Percentiles rank a stretch among this genome's conserved stretches.
phyloP scores from a whole-genome alignment of 331 rosid genomes.

The Cydonia oblonga region DNA sequence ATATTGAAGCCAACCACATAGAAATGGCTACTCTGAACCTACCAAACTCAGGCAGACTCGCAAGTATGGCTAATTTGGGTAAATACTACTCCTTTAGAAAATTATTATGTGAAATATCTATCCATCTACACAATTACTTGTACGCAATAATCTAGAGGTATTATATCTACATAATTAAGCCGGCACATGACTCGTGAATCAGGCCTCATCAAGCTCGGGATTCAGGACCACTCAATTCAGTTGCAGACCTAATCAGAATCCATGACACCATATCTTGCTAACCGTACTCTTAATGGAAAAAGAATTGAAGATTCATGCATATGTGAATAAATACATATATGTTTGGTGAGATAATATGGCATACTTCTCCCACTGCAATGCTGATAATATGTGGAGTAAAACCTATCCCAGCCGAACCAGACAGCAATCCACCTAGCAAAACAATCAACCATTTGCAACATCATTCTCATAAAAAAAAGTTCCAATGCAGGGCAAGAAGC shows the following conservation, averaged over 20 bases:
- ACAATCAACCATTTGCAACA: constrained; percentile 19
- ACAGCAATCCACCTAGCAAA: constrained; percentile 61
- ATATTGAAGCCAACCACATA: background rate
- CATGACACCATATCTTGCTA: background rate
- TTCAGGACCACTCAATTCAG: background rate
- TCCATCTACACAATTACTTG: background rate
- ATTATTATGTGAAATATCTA: too few relatives aligned
- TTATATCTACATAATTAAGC: background rate
- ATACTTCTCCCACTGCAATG: constrained; percentile 82
- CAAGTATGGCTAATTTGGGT: background rate
- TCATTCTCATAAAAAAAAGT: constrained; percentile 14
- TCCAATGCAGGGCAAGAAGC: background rate
- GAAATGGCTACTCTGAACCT: background rate
- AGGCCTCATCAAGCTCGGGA: background rate
- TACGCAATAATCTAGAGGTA: background rate
- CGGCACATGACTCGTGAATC: background rate
- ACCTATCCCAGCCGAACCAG: constrained; percentile 81
- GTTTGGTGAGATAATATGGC: constrained; percentile 6
- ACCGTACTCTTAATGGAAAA: background rate
- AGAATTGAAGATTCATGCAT: background rate
- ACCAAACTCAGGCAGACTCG: background rate
- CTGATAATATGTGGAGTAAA: constrained; percentile 76
- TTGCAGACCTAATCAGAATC: background rate
- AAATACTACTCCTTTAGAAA: too few relatives aligned
- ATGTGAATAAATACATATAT: background rate